Conservation (phyloP, 345 rosid genomes). For the thale cress (Arabidopsis thaliana) region TAIR10.1 NC_003070.9:7576501-7577000, state of each 20-base stretch:
- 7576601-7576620: slow-evolving; percentile 63
- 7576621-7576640: slow-evolving; percentile 83
- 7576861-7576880: slow-evolving; percentile 34
- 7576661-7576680: slow-evolving; percentile 62
- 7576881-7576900: neutral
- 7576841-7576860: slow-evolving; percentile 83
- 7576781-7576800: slow-evolving; percentile 76
- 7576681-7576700: neutral
- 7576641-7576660: slow-evolving; percentile 89
- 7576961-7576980: slow-evolving; percentile 87
- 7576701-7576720: slow-evolving; percentile 14
- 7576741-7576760: slow-evolving; percentile 75
- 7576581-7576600: slow-evolving; percentile 66
- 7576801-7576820: slow-evolving; percentile 81
- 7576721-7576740: slow-evolving; percentile 22
- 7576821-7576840: slow-evolving; percentile 72
- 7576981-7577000: slow-evolving; percentile 81
- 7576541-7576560: slow-evolving; percentile 24
- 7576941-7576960: slow-evolving; percentile 83
- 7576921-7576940: slow-evolving; percentile 34
- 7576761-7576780: slow-evolving; percentile 71
- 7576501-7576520: neutral
- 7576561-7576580: slow-evolving; percentile 60
- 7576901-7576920: slow-evolving; percentile 15
- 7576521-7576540: slow-evolving; percentile 14